Conservation (phyloP, 305 asterid genomes). For the Fraxinus baroniana region DNA sequence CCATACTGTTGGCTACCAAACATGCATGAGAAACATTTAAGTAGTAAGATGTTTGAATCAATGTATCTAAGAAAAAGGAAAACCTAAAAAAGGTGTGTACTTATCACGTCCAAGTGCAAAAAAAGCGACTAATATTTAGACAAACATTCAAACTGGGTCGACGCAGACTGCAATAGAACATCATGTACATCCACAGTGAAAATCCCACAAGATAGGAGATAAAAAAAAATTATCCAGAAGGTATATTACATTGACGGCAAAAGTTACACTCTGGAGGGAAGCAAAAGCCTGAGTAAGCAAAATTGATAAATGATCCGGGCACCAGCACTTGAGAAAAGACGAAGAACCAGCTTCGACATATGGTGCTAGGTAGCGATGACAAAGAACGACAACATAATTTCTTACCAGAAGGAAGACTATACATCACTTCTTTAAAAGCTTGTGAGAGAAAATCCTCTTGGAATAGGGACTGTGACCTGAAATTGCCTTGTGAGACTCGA, state of each 20-base stretch:
- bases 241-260: constrained; percentile 36
- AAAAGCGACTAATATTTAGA: constrained; percentile 2
- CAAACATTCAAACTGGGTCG: background rate
- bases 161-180: constrained; percentile 10
- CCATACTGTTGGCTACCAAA: background rate
- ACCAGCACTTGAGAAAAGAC: constrained; percentile 14
- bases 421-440: constrained; percentile 69
- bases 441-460: constrained; percentile 80
- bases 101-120: background rate
- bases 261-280: constrained; percentile 39
- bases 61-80: background rate
- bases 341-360: constrained; percentile 1
- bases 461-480: constrained; percentile 76
- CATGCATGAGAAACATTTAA: background rate
- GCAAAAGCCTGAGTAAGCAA: constrained; percentile 31
- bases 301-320: constrained; percentile 38
- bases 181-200: constrained; percentile 12
- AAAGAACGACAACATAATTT: constrained; percentile 43
- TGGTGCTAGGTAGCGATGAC: background rate
- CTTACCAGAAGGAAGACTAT: constrained; percentile 24
- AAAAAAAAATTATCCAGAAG: constrained; percentile 12
- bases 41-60: background rate
- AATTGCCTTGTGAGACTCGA: constrained; percentile 60
- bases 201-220: constrained; percentile 11
- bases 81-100: background rate